Percentiles rank a stretch among this genome's conserved stretches.
Conservation (phyloP, 805 yeast genomes). For the Hyphopichia homilentoma region DNA sequence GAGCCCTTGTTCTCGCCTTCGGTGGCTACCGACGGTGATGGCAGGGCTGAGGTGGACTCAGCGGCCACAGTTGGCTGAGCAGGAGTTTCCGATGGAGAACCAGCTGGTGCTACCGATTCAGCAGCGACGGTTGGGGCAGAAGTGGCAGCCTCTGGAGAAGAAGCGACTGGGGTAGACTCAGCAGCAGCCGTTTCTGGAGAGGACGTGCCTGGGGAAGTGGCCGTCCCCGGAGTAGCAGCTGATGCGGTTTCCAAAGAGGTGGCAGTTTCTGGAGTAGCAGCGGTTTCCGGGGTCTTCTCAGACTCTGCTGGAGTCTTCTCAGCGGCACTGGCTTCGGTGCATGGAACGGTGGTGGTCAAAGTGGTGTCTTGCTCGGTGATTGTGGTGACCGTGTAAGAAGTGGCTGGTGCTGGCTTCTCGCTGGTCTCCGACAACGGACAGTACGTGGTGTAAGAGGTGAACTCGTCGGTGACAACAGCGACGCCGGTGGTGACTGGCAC, state of each 20-base stretch:
- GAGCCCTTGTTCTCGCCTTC: no score
- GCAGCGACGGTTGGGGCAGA: slow-evolving; percentile 4
- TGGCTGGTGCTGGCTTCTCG: not conserved
- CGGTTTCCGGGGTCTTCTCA: not conserved
- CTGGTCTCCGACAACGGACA: slow-evolving; percentile 12
- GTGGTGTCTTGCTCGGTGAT: no score
- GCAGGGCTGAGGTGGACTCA: no score
- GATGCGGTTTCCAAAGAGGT: not conserved
- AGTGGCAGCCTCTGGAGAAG: slow-evolving; percentile 3
- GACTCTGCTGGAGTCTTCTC: slow-evolving; percentile 1
- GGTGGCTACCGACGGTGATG: no score
- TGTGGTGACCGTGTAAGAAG: no score
- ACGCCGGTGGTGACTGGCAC: slow-evolving; percentile 2
- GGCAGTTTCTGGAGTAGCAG: slow-evolving; percentile 1
- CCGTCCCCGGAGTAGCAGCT: not conserved
- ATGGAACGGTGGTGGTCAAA: not conserved
- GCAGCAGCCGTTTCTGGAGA: slow-evolving; percentile 1
- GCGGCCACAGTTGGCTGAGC: not conserved
- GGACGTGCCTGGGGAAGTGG: not conserved
- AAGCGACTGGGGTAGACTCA: slow-evolving; percentile 2
- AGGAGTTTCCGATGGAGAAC: slow-evolving; percentile 5
- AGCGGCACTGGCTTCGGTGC: not conserved
- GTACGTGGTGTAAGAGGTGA: slow-evolving; percentile 20
- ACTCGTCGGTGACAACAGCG: slow-evolving; percentile 7
- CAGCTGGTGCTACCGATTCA: slow-evolving; percentile 3